Evolutionary conservation across 768 basidiomycete species (phyloP), one percentile per base, ranked within the genome.

Genomic region (Rhodosporidiobolus sp.): DNA sequence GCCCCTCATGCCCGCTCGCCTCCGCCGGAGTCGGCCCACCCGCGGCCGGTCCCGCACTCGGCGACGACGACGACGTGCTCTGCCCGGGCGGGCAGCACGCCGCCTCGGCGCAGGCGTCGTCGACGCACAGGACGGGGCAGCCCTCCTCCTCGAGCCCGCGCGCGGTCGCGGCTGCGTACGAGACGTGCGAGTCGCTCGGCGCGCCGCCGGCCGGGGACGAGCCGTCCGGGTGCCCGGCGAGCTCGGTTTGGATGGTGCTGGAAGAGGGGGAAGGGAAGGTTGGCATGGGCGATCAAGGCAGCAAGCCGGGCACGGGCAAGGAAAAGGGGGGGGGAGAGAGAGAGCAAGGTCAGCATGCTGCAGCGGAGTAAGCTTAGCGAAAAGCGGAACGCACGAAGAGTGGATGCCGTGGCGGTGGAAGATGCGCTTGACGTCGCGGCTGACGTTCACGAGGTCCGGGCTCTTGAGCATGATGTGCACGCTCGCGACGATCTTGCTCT

Each of bases 401-500:
- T 98, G 96, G 69, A 99, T 93, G 35, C 94, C 94, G 77, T 91
- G 90, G 57, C 89, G 84, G 80, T 98, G 96, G 67, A 98, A 85
- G 1, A 86, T 87, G 80, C 88, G 86, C 67, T 94, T 86, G 74
- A 99, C 95, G 54, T 89, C 87, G 50, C 86, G 86, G 24, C 92
- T 91, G 61, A 94, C 86, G 3, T 86, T 87, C 91, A 97, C 97
- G 80, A 97, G 98, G 78, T 96, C 94, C 67, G 87, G 85, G 30
- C 87, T 86, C 60, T 88, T 85, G 50, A 88, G 88, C 77, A 91
- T 86, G 59, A 99, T 92, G 81, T 99, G 96, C 34, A 99, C 95
- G 3, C 91, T 94, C 17, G 94, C 94, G 54, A 99, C 90, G 65
- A 94, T 88, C 80, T 96, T 97, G 67, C 86, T 88, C 82, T 99